Conservation (phyloP, 495 filamentous ascomycete species). For the Apiosordaria backusii region DNA sequence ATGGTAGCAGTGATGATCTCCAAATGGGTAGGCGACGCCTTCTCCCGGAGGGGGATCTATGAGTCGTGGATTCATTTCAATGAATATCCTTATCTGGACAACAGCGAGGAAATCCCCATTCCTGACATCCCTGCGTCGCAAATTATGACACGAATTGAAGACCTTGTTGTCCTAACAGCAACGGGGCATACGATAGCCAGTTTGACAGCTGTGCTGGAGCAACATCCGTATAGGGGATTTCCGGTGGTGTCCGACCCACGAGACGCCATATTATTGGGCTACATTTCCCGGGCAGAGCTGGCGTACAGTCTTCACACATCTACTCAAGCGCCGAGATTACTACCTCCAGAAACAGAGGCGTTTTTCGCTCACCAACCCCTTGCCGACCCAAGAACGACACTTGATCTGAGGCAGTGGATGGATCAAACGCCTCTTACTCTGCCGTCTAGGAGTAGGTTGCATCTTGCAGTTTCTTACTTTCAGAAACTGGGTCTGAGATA, state of each 20-base stretch:
- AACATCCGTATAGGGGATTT: constrained; percentile 83
- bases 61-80: constrained; percentile 97
- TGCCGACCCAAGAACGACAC: constrained; percentile 69
- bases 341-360: constrained; percentile 69
- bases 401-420: constrained; percentile 95
- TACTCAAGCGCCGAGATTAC: constrained; percentile 49
- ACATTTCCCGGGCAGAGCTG: constrained; percentile 90
- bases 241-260: constrained; percentile 77
- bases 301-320: constrained; percentile 68
- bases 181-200: constrained; percentile 79
- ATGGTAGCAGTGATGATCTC: constrained; percentile 99
- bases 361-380: constrained; percentile 81
- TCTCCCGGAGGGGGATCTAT: constrained; percentile 92
- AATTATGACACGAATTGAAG: constrained; percentile 90
- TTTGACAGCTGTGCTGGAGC: constrained; percentile 63
- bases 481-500: constrained; percentile 89
- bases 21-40: constrained; percentile 98
- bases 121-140: constrained; percentile 80
- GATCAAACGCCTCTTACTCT: constrained; percentile 96
- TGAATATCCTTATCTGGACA: constrained; percentile 94
- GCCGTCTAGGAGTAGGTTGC: constrained; percentile 65
- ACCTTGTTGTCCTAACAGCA: constrained; percentile 82
- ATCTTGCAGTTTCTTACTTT: constrained; percentile 85
- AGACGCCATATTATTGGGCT: constrained; percentile 76
- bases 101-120: constrained; percentile 74